phyloP scores from a whole-genome alignment of 352 stramenopile species.

The Phytophthora rubi region DNA sequence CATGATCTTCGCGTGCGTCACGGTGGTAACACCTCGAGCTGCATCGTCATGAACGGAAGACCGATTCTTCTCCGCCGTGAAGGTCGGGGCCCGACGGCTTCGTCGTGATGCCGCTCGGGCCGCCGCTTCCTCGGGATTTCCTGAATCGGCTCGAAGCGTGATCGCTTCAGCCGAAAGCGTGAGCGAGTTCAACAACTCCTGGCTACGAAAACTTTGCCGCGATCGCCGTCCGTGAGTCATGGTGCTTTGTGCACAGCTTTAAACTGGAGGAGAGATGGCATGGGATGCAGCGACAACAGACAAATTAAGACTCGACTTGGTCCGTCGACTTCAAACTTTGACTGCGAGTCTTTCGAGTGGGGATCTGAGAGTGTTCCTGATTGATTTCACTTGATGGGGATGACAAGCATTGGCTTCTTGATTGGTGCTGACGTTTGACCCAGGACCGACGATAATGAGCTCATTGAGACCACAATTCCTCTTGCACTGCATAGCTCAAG shows the following conservation, averaged over 20 bases:
- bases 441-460: background rate
- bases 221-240: constrained; percentile 26
- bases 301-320: constrained; percentile 19
- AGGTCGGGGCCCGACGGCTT: constrained; percentile 7
- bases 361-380: background rate
- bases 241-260: background rate
- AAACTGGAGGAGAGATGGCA: background rate
- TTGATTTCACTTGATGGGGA: background rate
- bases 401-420: background rate
- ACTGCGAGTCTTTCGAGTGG: background rate
- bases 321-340: background rate
- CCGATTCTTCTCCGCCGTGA: background rate
- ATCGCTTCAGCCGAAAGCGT: constrained; percentile 45
- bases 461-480: constrained; percentile 19
- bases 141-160: constrained; percentile 25
- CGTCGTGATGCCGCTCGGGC: constrained; percentile 15
- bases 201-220: constrained; percentile 39
- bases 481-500: constrained; percentile 9
- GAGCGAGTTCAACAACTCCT: constrained; percentile 38
- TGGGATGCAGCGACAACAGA: constrained; percentile 12
- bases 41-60: background rate
- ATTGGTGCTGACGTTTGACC: background rate
- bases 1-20: constrained; percentile 39
- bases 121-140: constrained; percentile 24
- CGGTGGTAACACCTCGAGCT: constrained; percentile 12